Evolutionary conservation across 306 rosid species (phyloP), one percentile per base, ranked within the genome.

Genomic region (Arachis stenosperma): DNA sequence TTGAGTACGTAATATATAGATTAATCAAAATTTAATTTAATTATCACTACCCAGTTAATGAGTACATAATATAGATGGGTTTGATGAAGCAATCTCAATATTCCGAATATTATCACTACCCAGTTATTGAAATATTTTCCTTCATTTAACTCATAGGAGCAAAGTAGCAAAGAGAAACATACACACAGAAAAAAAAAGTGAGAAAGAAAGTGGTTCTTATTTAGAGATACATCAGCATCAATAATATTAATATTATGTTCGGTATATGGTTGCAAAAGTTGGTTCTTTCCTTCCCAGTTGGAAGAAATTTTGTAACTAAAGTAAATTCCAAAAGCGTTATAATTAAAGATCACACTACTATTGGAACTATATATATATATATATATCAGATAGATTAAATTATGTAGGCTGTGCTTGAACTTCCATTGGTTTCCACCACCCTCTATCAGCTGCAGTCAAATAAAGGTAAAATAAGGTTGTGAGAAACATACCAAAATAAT

Each of bases 371-470:
- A 40, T 40, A 40, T 40, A 40, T 53, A 67, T 68, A 40, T 40
- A 40, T 40, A 40, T 40, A 0, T 33, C 60, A 73, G 48, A 68
- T 66, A 65, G 71, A 56, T 65, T 42, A 50, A 50, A 27, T 12
- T 1, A 66, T 59, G 29, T 64, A 9, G 54, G 6, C 6, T 29
- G 71, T 47, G 57, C 48, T 56, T 62, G 41, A 77, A 63, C 75
- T 73, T 69, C 82, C 78, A 71, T 33, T 48, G 54, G 47, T 72
- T 53, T 73, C 67, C 65, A 69, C 6, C 55, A 14, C 4, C 37
- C 4, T 33, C 37, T 60, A 55, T 78, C 82, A 82, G 51, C 86
- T 82, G 84, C 76, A 80, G 69, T 55, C 71, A 79, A 67, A 73
- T 22, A 37, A 36, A 33, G 37, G 37, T 33, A 33, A 33, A 33